Evolutionary conservation across 768 basidiomycete species (phyloP), one percentile per base, ranked within the genome.

Genomic region (Mycena indigotica): DNA sequence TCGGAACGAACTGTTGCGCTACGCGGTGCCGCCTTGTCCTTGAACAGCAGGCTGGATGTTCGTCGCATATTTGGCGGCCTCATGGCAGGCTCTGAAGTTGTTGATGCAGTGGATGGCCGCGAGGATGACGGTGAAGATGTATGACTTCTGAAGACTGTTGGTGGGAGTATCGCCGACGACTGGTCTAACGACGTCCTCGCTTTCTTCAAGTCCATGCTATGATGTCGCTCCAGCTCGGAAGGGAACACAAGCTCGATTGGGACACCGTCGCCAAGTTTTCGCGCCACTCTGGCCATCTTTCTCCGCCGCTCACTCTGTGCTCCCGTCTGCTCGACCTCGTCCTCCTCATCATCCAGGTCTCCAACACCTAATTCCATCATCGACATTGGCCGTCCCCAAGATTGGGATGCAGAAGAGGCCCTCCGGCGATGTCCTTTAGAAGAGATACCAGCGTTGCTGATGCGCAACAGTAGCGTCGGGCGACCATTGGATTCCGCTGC

Each of bases 241-340:
- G 39, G 53, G 57, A 63, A 63, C 26, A 63, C 57, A 48, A 63
- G 57, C 46, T 56, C 61, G 10, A 39, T 51, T 2, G 61, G 61
- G 30, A 63, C 55, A 53, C 40, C 40, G 41, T 59, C 61, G 28
- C 61, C 61, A 2, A 63, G 55, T 25, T 24, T 58, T 15, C 61
- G 61, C 3, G 61, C 23, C 19, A 63, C 25, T 8, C 55, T 49
- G 19, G 61, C 61, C 57, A 63, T 56, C 55, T 58, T 63, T n/a
- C n/a, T 39, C 24, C 61, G 54, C 19, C 61, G 61, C 28, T 54
- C 50, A 0, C 40, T 40, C 10, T 40, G 41, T 5, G 4, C 44
- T 19, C 10, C 49, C 26, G 50, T 46, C 10, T n/a, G 46, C 19
- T 28, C 21, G 23, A n/a, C 51, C 44, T 35, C n/a, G n/a, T 10